Evolutionary conservation across 2,329 filamentous ascomycete species (phyloP), one percentile per base, ranked within the genome.

Genomic region (Aspergillus tubingensis): DNA sequence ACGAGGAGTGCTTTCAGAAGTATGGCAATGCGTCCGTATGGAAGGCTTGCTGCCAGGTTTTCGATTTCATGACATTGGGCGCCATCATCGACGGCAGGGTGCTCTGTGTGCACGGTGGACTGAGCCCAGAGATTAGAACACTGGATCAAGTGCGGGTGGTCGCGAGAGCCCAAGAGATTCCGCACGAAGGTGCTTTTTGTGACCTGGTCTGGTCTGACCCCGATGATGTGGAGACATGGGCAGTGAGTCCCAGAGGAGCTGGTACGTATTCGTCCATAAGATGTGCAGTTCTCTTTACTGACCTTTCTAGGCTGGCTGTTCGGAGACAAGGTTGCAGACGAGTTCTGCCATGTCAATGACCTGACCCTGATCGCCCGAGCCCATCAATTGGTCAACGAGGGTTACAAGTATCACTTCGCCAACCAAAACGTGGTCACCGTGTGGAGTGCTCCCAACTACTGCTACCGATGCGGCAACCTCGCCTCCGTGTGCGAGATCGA

Each of bases 381-480:
- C 11, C 88, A 91, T 78, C 88, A 91, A 72, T 81, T 91, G 21
- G 89, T 91, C 65, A 91, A 91, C 68, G 88, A 91, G 76, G 88
- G 88, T 60, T 91, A 90, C 80, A 91, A 91, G 86, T 98, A 96
- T 76, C 94, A 98, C 75, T 98, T 98, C 79, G 85, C 90, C 57
- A 91, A 96, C 75, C 94, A 95, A 79, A 96, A 96, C 11, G 93
- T 97, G 44, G 93, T 96, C 17, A 90, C 88, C 1, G 88, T 90
- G 23, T 90, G 88, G 84, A 86, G 73, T 88, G 91, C 91, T 43
- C 91, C 91, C 62, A 94, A 94, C 78, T 98, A 98, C 83, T 98
- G 94, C 82, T 98, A 99, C 83, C 87, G 94, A 77, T 99, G 94
- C 74, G 95, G 95, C 73, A 99, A 99, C 79, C 91, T 90, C 62